Evolutionary conservation across 1,284 basidiomycete species (phyloP), one percentile per base, ranked within the genome.

Genomic region (Volvariella surrecta): DNA sequence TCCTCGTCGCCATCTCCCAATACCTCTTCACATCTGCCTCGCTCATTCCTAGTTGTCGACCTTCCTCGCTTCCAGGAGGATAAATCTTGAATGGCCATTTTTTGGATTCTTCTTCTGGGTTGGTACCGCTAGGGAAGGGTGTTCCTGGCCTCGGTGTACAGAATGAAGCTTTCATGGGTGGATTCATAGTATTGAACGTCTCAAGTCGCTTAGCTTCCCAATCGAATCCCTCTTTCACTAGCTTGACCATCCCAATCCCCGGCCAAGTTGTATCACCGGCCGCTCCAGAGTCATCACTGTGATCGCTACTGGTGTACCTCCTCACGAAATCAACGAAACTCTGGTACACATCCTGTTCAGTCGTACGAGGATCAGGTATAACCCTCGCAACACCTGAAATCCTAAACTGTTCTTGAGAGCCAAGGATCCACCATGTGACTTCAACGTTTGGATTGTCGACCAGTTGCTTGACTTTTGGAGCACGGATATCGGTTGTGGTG

Each of bases 121-220:
- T 35, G 34, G n/a, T 8, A 3, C 68, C 73, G 18, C 63, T 61
- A n/a, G 54, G 32, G 34, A 84, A 54, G 3, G 53, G 58, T 6
- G 50, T 58, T 1, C 83, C 83, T 0, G 83, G 79, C 0, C 64
- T 52, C 0, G 83, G 82, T 2, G 73, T 60, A 46, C 71, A 74
- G 79, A 80, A 87, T 39, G 63, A 68, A 18, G 82, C 83, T 50
- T 71, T 75, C 78, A 85, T 74, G 40, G 65, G 59, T 3, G 61
- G 64, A 42, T 68, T 70, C 68, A 85, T 68, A 15, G 30, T 53
- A 47, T 72, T 68, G 57, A 82, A 86, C 16, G 68, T 54, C 40
- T 68, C 67, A 17, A 60, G 47, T 8, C 82, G 66, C 58, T 76
- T 70, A 28, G 54, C 59, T 53, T 84, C 81, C 82, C 82, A 86